Evolutionary conservation across 495 filamentous ascomycete genomes (phyloP), one percentile per base, ranked within the genome.

Genomic region (Trichoderma asperelloides): DNA sequence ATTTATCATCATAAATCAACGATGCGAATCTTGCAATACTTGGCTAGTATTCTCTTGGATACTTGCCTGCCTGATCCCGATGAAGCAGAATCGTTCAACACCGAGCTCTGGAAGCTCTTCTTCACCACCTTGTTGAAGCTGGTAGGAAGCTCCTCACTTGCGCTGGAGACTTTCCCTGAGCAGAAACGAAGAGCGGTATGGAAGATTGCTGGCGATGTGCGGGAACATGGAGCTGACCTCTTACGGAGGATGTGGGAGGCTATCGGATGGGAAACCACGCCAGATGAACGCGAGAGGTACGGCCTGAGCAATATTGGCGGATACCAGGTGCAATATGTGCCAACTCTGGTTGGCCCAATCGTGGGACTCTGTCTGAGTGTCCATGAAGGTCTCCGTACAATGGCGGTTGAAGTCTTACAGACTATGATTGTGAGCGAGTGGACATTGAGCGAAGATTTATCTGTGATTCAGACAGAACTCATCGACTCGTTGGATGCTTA

Each of bases 341-440:
- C 95, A 18, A 89, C 87, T 37, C 81, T 98, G 15, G 92, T 99
- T 12, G 87, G 89, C 23, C 92, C 94, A 3, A 95, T 97, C 67
- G 89, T 99, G 40, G 93, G 95, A 71, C 82, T 98, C 18, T 99
- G 95, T 71, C 81, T 99, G 23, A 97, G 93, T 72, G 93, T 97
- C 9, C 95, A 99, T 68, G 92, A 96, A 73, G 92, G 93, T 2
- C 78, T 99, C 66, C 84, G 96, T 68, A 86, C 87, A 67, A 94
- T 95, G 71, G 95, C 95, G 13, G 91, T 98, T 33, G 90, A 94
- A 78, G 90, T 98, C 39, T 78, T 99, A 47, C 91, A 96, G 73
- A 96, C 91, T 15, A 98, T 99, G 96, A 96, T 98, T 66, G 87
- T 98, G 68, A 96, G 93, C 75, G 94, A 98, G 78, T 99, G 95